phyloP scores from a whole-genome alignment of 2,329 filamentous ascomycete genomes.

The Cercospora nicotianae region DNA sequence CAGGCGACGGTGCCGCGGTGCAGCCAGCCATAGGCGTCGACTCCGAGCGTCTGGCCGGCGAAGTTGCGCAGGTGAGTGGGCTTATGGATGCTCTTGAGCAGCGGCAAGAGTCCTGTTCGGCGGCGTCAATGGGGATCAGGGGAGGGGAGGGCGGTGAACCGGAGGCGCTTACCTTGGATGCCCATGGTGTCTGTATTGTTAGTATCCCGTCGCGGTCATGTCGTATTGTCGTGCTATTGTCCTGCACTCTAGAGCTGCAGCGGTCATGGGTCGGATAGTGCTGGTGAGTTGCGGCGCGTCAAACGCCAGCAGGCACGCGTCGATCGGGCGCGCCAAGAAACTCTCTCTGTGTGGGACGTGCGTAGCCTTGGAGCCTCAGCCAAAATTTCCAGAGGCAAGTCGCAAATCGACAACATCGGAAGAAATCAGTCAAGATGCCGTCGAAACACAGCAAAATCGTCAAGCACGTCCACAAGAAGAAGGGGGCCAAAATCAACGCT shows the following conservation, averaged over 20 bases:
- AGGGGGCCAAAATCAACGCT: conserved; percentile 70
- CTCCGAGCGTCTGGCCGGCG: conserved; percentile 81
- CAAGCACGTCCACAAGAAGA: conserved; percentile 92
- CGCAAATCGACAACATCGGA: background rate
- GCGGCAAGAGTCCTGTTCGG: conserved; percentile 71
- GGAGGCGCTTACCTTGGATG: conserved; percentile 38
- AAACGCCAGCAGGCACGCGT: background rate
- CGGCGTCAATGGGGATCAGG: background rate
- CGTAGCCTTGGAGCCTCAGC: background rate
- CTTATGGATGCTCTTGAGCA: conserved; percentile 95
- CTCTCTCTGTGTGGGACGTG: no score
- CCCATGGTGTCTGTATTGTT: conserved; percentile 34
- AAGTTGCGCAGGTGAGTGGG: conserved; percentile 84
- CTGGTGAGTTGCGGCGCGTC: conserved; percentile 7
- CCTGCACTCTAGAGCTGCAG: background rate
- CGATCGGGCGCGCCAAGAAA: background rate
- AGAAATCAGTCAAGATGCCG: conserved; percentile 59
- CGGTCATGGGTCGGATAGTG: conserved; percentile 1
- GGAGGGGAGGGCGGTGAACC: background rate
- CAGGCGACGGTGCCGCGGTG: conserved; percentile 90
- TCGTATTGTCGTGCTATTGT: background rate
- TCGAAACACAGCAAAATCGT: conserved; percentile 74
- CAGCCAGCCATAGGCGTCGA: conserved; percentile 98
- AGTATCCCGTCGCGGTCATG: conserved; percentile 5
- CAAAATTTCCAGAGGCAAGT: conserved; percentile 7